Base-by-base conservation (phyloP, 2,329 filamentous ascomycete genomes). In the Ramularia endophylla region DNA sequence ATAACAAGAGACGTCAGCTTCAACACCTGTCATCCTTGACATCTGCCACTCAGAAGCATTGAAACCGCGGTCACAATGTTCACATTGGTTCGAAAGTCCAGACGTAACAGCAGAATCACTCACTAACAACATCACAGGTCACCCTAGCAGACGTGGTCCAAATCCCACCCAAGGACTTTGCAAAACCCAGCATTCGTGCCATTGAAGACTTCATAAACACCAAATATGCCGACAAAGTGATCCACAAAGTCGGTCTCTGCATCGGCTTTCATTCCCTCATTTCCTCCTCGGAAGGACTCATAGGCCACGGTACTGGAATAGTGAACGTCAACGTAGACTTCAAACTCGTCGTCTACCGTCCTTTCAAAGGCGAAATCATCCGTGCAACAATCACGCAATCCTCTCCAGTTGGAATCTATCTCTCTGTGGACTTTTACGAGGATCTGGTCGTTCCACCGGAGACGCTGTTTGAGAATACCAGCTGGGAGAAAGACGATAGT, bases 301-400 rank as follows among this genome's bases (percentile, higher is more conserved):
- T 98, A 53, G 89, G 90, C 19, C 87, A 95, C 64, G 89, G 90
- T 19, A 88, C 83, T 13, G 92, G 92, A 16, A 77, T 90, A 25
- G 89, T 95, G 36, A 95, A 97, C 56, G 87, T 97, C 32, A 97
- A 97, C 61, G 90, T 94, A 36, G 88, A 94, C 62, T 98, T 97
- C 59, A 85, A 88, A 16, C 74, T 98, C 59, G 75, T 95, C 13
- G 88, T 98, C 20, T 98, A 97, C 64, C 81, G 92, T 17, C 92
- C 92, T 0, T 97, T 95, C 71, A 94, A 94, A 61, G 87, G 87
- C 35, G 92, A 98, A 63, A 87, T 95, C 45, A 75, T 98, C 57
- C 73, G 86, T 32, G 92, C 86, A 12, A 83, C 81, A 51, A 95
- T 98, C 64, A 82, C 82, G 50, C 27, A 87, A 94, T 56, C 79